Conservation (phyloP, 768 basidiomycete genomes). For the Termitomyces sp. region DNA sequence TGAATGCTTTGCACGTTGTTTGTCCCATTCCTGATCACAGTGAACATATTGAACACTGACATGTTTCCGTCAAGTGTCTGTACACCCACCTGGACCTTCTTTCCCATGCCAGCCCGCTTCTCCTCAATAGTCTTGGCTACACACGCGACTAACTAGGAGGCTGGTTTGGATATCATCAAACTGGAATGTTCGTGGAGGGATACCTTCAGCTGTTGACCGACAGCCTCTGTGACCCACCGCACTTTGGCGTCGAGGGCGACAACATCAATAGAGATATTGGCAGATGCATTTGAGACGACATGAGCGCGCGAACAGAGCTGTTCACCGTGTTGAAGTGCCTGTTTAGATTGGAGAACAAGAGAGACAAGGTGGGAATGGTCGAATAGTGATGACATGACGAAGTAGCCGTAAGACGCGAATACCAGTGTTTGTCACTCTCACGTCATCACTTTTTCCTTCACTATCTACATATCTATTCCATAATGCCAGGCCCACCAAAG, state of each 20-base stretch:
- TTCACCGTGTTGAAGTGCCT: constrained; percentile 75
- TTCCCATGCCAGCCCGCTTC: constrained; percentile 56
- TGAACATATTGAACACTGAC: background rate
- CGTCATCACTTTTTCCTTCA: background rate
- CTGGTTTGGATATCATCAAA: background rate
- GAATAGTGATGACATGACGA: constrained; percentile 18
- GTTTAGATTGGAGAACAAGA: constrained; percentile 77
- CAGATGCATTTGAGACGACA: constrained; percentile 56
- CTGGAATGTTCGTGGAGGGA: constrained; percentile 3
- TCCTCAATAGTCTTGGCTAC: constrained; percentile 74
- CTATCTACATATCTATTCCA: background rate
- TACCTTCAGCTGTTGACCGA: constrained; percentile 75
- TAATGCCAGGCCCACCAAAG: background rate
- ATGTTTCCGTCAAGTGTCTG: background rate
- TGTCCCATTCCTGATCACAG: constrained; percentile 63
- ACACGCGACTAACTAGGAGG: constrained; percentile 57
- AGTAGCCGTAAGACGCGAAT: background rate
- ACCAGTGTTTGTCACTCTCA: background rate
- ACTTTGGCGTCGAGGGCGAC: constrained; percentile 78
- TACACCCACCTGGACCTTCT: constrained; percentile 53
- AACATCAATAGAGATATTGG: constrained; percentile 63
- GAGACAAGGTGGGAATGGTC: constrained; percentile 66
- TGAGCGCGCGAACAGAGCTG: constrained; percentile 69
- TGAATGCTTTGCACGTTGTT: constrained; percentile 50
- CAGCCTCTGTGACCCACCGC: constrained; percentile 69